Base-by-base conservation (phyloP, 164 flowering plant species). In the Tetrastigma voinierianum region DNA sequence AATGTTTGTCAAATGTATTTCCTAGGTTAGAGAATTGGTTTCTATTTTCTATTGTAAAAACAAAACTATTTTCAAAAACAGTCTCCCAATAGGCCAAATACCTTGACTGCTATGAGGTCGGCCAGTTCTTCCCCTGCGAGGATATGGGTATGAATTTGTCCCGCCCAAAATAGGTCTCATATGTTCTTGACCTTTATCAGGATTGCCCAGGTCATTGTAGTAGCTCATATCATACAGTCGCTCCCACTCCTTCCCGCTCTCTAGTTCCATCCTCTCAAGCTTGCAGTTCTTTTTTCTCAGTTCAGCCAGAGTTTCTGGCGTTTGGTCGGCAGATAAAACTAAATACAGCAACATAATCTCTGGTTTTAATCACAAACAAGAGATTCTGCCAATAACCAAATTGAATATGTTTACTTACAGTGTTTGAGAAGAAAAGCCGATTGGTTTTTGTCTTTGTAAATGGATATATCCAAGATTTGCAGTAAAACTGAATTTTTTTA, bases 401-500 rank as follows among this genome's bases (percentile, higher is more conserved):
- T 14, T 16, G 14, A 4, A n/a, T 12, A n/a, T 49, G 52, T 5
- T 5, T 32, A 68, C 85, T 69, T 72, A 80, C 87, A 13, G 65
- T 61, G 75, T 84, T 86, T 8, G 87, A 78, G 74, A 86, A 86
- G 82, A 86, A 86, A 17, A 86, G 4, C 2, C 83, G 71, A 1
- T 54, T 61, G 9, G 69, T 4, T 16, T 70, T 67, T 11, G 83
- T 77, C 23, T 62, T 68, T 46, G 51, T 49, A 23, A 61, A 1
- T 3, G 88, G 90, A 57, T 84, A 84, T 2, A 86, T 74, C 90
- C 88, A 84, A 1, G 90, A 86, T 40, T n/a, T 76, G 81, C 90
- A 86, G 20, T 80, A 77, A 20, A 86, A 84, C 49, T 81, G 84
- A 60, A 82, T 40, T 0, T 10, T 24, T 51, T 51, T 68, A n/a